Base-by-base conservation (phyloP, 768 basidiomycete genomes). In the Mycena chlorophos region DNA sequence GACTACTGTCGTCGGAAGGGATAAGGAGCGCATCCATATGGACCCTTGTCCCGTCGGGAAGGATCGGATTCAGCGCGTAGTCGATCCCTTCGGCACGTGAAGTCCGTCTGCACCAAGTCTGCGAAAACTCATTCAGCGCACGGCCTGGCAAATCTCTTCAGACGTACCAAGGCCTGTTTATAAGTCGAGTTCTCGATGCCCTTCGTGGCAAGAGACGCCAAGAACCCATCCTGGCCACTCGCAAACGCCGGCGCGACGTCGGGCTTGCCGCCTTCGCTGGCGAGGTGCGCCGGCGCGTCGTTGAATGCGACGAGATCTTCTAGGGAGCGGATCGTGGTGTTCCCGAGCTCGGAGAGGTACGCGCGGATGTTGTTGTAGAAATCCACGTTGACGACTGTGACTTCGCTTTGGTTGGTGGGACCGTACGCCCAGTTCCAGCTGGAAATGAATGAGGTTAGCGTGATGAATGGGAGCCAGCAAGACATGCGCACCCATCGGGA, bases 261-360 rank as follows among this genome's bases (percentile, higher is more conserved):
- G 14, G 61, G 57, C 37, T 58, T 28, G 8, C 61, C 61, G 5
- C 61, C 61, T 29, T 62, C 61, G 37, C 19, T 45, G 13, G 43
- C 55, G 13, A 61, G n/a, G n/a, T 57, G 55, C 4, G 38, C 25
- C 25, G 52, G 20, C 8, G 57, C 61, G 16, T 62, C 54, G n/a
- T 62, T 58, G 49, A 62, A 62, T 3, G 61, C 57, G 49, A 62
- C 57, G 16, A 62, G 22, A 29, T 62, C 61, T 22, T 58, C 61
- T 1, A 62, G 51, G 16, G 56, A 58, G 5, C 57, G 56, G 23
- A 62, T 62, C 2, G 61, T 62, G 12, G 61, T 62, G 31, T 62
- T 62, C 26, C 48, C 38, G 26, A 62, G 57, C 28, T 62, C 61
- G 10, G 54, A 56, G 19, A 62, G 57, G 29, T 62, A 62, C n/a